A percentile compares a stretch with the other conserved stretches of the same genome.
Evolutionary conservation across 2,329 filamentous ascomycete genomes (phyloP).

Genomic region (Moelleriella libera): DNA sequence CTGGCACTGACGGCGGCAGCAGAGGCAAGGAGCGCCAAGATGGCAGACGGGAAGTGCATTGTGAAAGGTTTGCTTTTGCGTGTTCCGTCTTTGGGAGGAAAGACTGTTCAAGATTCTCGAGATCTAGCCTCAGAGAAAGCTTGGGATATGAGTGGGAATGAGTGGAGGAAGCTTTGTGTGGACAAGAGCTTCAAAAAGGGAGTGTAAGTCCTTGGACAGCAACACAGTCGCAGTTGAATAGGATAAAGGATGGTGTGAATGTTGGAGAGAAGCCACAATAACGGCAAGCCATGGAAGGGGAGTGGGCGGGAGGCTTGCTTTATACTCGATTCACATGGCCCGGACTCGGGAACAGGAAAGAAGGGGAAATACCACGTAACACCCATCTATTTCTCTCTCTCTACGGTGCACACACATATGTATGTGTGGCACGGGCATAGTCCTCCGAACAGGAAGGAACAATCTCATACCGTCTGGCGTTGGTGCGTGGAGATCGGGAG

Average conservation of each 20-base stretch:
- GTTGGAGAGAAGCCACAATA: neutral
- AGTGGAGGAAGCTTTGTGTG: neutral
- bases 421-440: neutral
- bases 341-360: neutral
- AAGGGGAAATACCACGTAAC: neutral
- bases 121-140: slow-evolving; percentile 4
- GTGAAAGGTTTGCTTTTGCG: slow-evolving; percentile 17
- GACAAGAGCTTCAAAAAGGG: slow-evolving; percentile 11
- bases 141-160: neutral
- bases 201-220: slow-evolving; percentile 9
- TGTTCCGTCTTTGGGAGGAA: slow-evolving; percentile 5
- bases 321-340: neutral
- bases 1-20: slow-evolving; percentile 27
- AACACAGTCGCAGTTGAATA: slow-evolving; percentile 1
- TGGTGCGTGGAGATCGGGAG: neutral
- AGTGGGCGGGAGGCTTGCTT: slow-evolving; percentile 1
- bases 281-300: neutral
- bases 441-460: neutral
- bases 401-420: too few relatives aligned
- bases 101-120: slow-evolving; percentile 7
- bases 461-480: neutral
- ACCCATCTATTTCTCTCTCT: too few relatives aligned
- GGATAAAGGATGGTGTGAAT: neutral
- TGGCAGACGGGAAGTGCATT: slow-evolving; percentile 38
- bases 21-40: slow-evolving; percentile 27